Base-by-base conservation (phyloP, 2,329 filamentous ascomycete species). In the Xylariaceae sp. region DNA sequence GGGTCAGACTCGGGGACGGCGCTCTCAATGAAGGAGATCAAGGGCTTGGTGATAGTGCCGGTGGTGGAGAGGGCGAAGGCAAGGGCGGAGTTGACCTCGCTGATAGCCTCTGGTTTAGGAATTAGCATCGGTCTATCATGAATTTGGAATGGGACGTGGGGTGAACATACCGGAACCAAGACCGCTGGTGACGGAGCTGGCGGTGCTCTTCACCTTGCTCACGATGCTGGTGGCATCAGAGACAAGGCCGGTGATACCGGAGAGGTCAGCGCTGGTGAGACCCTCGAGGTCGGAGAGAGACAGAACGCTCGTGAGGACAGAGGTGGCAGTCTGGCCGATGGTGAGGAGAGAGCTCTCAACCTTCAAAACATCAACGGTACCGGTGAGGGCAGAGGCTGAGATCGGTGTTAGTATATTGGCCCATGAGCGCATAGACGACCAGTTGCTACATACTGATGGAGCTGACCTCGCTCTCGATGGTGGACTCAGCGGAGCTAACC, bases 1-100 rank as follows among this genome's bases (percentile, higher is more conserved):
- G 47, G 40, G 27, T 44, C 49, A 22, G 49, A 39, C 29, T 38
- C 36, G 22, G 46, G 50, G 37, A 60, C 54, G 27, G 54, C 54
- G 21, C 49, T 39, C 3, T 44, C 33, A 25, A 53, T 51, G 42
- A 60, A 59, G 27, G n/a, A 40, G 38, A 61, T 22, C 46, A 64
- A 35, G 29, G 54, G 57, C 39, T 52, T 53, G 39, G 57, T 44
- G 12, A 63, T 40, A 40, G 58, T 48, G 42, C 49, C 22, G 41
- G 58, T 42, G 32, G 52, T 47, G 20, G 46, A 37, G 22, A 63
- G 47, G 40, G 58, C 55, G 44, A 50, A 50, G 45, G 58, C 53
- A 17, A 64, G 52, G 49, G 63, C 59, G 16, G 57, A 53, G 54
- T 59, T 50, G 48, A 61, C 25, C 19, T 50, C 34, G 35, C 42